Evolutionary conservation across 2,329 filamentous ascomycete genomes (phyloP), one percentile per base, ranked within the genome.

Genomic region (Lithohypha guttulata): DNA sequence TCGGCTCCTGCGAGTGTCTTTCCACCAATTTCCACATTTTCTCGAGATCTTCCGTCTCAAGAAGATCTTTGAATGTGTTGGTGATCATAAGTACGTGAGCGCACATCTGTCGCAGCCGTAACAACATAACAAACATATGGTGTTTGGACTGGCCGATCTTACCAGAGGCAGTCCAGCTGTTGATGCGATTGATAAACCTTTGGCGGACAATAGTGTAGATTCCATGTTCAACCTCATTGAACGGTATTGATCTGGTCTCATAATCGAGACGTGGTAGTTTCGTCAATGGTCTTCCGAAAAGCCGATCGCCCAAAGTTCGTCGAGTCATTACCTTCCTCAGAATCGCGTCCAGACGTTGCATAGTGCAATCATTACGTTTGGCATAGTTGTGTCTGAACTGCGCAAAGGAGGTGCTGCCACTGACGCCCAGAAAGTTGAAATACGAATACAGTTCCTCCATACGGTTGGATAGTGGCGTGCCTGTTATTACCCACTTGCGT

Each of bases 231-330:
- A 72, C 59, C 0, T 58, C 43, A 10, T 69, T 73, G 53, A 77
- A 74, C 0, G 68, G 49, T 1, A 73, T 56, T 44, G 51, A 54
- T 3, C 64, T 48, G 0, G 64, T 64, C 13, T 37, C 4, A 36
- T 70, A 60, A 6, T 56, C 56, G 0, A 74, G 65, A 10, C 56
- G 54, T 0, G 74, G 75, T 0, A 79, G 59, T 6, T 64, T 68
- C 11, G 78, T 52, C 1, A 79, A 67, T 0, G 71, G 68, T 0
- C 63, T 57, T 1, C 65, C 61, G 43, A 78, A 71, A 11, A 78
- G 59, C 0, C 54, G 63, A 39, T 73, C 70, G 1, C 56, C 54
- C 52, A 77, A 71, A 0, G 72, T 76, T 4, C 72, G 62, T 4
- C 73, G 61, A 11, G 73, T 62, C 66, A 77, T 71, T 38, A 72